phyloP scores from a whole-genome alignment of 2,329 filamentous ascomycete genomes.

The Curvularia sp. region DNA sequence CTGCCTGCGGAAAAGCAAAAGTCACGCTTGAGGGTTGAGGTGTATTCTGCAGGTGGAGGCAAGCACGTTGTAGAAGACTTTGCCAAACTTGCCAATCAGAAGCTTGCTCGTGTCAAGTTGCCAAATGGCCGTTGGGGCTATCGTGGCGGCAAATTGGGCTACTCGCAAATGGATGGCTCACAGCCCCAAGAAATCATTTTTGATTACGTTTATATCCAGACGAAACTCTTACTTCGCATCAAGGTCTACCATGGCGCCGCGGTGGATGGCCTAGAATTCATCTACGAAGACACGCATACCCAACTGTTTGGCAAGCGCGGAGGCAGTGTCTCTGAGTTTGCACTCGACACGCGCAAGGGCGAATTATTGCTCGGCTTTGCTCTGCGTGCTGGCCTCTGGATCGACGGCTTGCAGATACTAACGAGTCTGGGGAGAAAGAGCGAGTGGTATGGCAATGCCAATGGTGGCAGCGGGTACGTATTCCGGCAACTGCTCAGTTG shows the following conservation, averaged over 20 bases:
- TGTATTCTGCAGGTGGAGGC: constrained; percentile 79
- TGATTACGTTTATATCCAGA: constrained; percentile 67
- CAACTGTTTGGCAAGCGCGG: constrained; percentile 87
- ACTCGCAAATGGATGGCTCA: constrained; percentile 73
- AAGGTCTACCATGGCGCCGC: constrained; percentile 78
- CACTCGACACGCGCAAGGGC: constrained; percentile 81
- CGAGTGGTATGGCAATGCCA: constrained; percentile 79
- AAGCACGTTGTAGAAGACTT: constrained; percentile 81
- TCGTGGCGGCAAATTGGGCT: constrained; percentile 76
- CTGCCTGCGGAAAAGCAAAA: constrained; percentile 77
- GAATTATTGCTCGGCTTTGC: constrained; percentile 89
- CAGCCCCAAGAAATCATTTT: constrained; percentile 76
- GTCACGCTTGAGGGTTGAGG: constrained; percentile 71
- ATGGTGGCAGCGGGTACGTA: constrained; percentile 82
- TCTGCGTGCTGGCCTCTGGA: constrained; percentile 79
- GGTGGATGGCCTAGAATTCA: constrained; percentile 87
- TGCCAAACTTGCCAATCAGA: constrained; percentile 67
- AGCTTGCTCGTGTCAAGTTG: constrained; percentile 75
- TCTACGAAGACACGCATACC: constrained; percentile 84
- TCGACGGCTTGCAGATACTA: constrained; percentile 88
- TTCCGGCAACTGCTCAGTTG: too few relatives aligned
- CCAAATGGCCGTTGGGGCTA: constrained; percentile 77
- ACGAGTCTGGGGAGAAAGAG: constrained; percentile 90
- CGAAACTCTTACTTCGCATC: constrained; percentile 76
- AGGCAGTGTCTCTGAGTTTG: constrained; percentile 75